Base-by-base conservation (phyloP, 768 basidiomycete species). In the Suillus variegatus region DNA sequence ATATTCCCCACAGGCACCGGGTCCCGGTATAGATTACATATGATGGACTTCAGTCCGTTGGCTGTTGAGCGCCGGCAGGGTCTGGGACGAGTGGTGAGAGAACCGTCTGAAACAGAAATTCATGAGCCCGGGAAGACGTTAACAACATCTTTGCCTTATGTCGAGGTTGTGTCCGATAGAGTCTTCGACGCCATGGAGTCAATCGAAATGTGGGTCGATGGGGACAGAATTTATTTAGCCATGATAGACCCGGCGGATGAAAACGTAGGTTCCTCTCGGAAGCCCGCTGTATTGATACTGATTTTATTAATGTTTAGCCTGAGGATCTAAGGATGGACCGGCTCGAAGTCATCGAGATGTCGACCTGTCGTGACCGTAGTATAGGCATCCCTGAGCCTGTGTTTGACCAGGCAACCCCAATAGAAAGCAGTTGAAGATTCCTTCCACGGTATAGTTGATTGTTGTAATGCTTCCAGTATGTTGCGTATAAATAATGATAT, bases 61-160 rank as follows among this genome's bases (percentile, higher is more conserved):
- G 51, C 25, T 51, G 51, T 51, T 4, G 25, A 51, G 25, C 51
- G 51, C 25, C 51, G 51, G 51, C 51, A 51, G 14, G 51, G 51
- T 51, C 51, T 51, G 18, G 51, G 51, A 51, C 51, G 14, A 51
- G 51, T 51, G 51, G 51, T 51, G 51, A 51, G 4, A 8, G 13
- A 64, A 18, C 43, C 63, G 6, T 58, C 63, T 10, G 36, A n/a
- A 14, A 32, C 20, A 16, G 20, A 60, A 38, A 16, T 20, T 4
- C 6, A 6, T 12, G 4, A 5, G 5, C 3, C 6, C n/a, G 12
- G 18, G 5, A 44, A 36, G 14, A 20, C 25, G 13, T 54, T 64
- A 9, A 60, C 4, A 58, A 64, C 56, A 6, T 64, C 47, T 10
- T 36, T 64, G 35, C 56, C 55, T 32, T 64, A 64, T 46, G 56